Conservation (phyloP, 73 alveolate species). For the Tetrahymena thermophila region DNA sequence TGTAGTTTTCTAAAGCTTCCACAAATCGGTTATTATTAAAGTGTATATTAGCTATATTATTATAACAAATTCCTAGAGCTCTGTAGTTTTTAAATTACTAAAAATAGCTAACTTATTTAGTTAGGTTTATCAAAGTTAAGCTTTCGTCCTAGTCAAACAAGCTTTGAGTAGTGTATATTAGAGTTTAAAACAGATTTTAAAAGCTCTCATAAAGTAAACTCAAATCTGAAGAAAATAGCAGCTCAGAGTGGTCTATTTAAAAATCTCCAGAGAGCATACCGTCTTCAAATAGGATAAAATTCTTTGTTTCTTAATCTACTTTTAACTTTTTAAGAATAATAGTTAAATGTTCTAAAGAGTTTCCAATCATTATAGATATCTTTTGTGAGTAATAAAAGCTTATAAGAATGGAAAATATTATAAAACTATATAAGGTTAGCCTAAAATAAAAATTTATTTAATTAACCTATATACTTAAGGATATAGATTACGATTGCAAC, state of each 20-base stretch:
- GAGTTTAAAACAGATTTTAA: neutral
- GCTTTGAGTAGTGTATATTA: neutral
- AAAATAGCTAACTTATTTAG: neutral
- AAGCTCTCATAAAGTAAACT: neutral
- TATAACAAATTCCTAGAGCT: neutral
- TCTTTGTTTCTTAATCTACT: neutral
- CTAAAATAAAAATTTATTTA: neutral
- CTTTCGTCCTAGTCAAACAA: neutral
- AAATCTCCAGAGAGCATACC: neutral
- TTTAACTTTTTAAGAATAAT: neutral
- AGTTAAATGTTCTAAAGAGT: neutral
- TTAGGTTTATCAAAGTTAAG: neutral
- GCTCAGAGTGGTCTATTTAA: neutral
- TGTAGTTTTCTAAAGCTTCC: neutral
- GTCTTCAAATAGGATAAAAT: neutral
- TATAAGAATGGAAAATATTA: neutral
- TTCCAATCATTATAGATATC: neutral
- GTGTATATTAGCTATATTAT: neutral
- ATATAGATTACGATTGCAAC: neutral
- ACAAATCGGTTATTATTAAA: neutral
- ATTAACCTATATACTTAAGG: neutral
- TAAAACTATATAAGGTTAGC: neutral
- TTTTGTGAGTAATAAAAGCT: neutral
- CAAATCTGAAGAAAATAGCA: neutral
- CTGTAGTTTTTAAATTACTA: neutral